Evolutionary conservation across 2,329 filamentous ascomycete genomes (phyloP).

Genomic region (Elsinoe fawcettii): DNA sequence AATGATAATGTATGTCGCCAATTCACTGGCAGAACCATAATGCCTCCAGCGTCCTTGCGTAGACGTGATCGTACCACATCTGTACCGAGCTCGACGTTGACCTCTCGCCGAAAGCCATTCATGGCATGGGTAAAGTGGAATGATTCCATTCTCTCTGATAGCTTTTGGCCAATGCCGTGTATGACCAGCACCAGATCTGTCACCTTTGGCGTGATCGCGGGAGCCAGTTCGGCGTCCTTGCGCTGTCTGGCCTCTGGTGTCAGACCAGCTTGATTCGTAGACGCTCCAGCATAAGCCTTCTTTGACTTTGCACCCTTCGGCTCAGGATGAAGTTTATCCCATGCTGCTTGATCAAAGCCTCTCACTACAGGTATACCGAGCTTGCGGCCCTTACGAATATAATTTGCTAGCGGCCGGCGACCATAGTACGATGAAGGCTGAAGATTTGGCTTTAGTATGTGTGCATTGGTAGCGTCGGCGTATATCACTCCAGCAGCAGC

Average conservation of each 20-base stretch:
- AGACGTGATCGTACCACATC: constrained; percentile 67
- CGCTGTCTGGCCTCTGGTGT: constrained; percentile 34
- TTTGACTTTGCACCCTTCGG: constrained; percentile 35
- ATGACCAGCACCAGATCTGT: constrained; percentile 85
- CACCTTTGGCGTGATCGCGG: constrained; percentile 59
- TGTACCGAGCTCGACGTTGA: constrained; percentile 75
- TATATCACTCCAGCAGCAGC: constrained; percentile 78
- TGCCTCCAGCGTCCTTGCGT: constrained; percentile 69
- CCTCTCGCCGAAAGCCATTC: constrained; percentile 75
- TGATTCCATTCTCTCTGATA: constrained; percentile 88
- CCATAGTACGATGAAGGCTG: constrained; percentile 80
- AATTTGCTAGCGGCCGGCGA: constrained; percentile 67
- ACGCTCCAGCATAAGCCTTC: constrained; percentile 39
- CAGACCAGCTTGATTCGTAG: constrained; percentile 37
- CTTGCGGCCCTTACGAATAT: constrained; percentile 70
- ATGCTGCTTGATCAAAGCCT: constrained; percentile 71
- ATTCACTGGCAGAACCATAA: constrained; percentile 92
- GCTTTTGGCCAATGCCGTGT: constrained; percentile 93
- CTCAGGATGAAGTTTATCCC: constrained; percentile 63
- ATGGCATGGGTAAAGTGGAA: constrained; percentile 97
- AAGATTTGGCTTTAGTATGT: constrained; percentile 76
- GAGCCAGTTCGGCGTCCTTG: constrained; percentile 53
- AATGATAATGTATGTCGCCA: constrained; percentile 86
- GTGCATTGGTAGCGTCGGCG: constrained; percentile 67
- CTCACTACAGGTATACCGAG: constrained; percentile 83